Conservation (phyloP, 2,329 filamentous ascomycete genomes). For the Plectosphaerella cucumerina region DNA sequence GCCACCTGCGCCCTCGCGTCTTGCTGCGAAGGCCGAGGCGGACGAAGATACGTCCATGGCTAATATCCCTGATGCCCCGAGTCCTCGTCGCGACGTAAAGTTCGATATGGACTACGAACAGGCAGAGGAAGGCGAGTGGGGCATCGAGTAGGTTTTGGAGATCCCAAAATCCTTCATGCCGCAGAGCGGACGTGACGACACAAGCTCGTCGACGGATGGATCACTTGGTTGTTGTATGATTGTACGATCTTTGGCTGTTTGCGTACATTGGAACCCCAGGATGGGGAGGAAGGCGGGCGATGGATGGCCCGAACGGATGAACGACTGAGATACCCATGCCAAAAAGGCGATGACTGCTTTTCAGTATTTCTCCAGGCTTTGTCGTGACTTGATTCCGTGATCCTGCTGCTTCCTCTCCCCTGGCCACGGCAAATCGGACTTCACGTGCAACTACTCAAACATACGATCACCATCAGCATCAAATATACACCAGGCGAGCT, state of each 20-base stretch:
- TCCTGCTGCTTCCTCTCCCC: too few relatives aligned
- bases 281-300: too few relatives aligned
- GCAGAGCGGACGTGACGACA: not conserved
- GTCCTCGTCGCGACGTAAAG: conserved; percentile 24
- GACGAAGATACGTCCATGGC: conserved; percentile 10
- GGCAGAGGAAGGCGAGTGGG: conserved; percentile 46
- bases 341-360: too few relatives aligned
- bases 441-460: too few relatives aligned
- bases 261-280: too few relatives aligned
- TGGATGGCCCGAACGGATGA: too few relatives aligned
- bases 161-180: not conserved
- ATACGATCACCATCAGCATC: too few relatives aligned
- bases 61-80: conserved; percentile 9
- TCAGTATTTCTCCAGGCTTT: too few relatives aligned
- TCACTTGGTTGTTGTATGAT: not conserved
- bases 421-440: too few relatives aligned
- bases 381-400: too few relatives aligned
- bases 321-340: too few relatives aligned
- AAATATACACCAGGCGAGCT: too few relatives aligned
- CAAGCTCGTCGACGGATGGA: not conserved
- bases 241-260: not conserved
- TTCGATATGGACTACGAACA: conserved; percentile 51
- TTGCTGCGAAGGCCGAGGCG: not conserved
- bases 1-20: conserved; percentile 7
- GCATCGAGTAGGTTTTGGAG: conserved; percentile 4